Evolutionary conservation across 202 grass and related monocot species (phyloP).

Genomic region (Elaeis oleifera): DNA sequence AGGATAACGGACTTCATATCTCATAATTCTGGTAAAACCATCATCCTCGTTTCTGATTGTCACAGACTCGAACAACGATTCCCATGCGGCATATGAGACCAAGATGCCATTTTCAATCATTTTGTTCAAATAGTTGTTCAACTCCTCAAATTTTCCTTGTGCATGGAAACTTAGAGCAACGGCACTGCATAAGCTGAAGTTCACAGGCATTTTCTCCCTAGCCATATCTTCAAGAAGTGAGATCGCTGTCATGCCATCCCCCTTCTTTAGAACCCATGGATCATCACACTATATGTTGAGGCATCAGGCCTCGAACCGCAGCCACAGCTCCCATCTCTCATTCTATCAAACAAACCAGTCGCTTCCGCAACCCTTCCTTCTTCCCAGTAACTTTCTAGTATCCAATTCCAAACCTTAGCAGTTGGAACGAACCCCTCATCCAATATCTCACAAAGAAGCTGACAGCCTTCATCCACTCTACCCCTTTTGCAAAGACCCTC

Average conservation of each 20-base stretch:
- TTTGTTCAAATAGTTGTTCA: neutral
- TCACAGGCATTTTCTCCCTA: neutral
- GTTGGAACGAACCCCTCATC: conserved; percentile 12
- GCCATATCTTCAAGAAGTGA: conserved; percentile 9
- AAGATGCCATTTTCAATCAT: conserved; percentile 22
- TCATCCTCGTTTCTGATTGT: neutral
- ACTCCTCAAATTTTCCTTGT: neutral
- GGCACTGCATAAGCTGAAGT: neutral
- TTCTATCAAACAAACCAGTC: conserved; percentile 3
- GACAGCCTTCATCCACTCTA: conserved; percentile 4
- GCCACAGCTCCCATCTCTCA: neutral
- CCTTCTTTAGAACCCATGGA: neutral
- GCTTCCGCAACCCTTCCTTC: conserved; percentile 15
- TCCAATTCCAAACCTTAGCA: conserved; percentile 6
- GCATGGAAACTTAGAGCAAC: conserved; percentile 3
- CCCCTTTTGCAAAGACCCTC: conserved; percentile 6
- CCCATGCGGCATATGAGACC: conserved; percentile 4
- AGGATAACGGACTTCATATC: no score
- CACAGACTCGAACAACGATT: conserved; percentile 1
- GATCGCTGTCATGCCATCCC: neutral
- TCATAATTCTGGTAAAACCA: neutral
- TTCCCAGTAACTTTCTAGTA: conserved; percentile 3
- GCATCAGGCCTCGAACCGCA: neutral
- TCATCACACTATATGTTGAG: conserved; percentile 11
- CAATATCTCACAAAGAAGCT: conserved; percentile 1